Percentiles rank a stretch among this genome's conserved stretches.
phyloP scores from a whole-genome alignment of 352 stramenopile genomes.

The Pythium guiyangense region DNA sequence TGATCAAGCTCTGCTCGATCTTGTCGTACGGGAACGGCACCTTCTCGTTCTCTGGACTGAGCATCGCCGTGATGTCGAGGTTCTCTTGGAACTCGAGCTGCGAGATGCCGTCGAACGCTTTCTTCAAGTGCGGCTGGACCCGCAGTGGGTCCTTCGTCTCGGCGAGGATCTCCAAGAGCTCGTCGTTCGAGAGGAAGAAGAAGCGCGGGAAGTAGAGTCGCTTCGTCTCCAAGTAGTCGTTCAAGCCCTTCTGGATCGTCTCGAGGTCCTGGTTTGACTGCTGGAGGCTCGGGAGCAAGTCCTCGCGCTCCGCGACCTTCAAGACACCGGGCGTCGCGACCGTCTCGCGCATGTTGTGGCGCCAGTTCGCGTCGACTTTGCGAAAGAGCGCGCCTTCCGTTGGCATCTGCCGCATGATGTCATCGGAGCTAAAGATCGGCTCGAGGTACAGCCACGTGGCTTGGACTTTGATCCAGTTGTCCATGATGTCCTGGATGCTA shows the following conservation, averaged over 20 bases:
- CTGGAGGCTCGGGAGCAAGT: conserved; percentile 79
- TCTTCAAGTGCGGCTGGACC: conserved; percentile 94
- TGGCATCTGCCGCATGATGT: conserved; percentile 93
- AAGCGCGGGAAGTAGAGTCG: conserved; percentile 89
- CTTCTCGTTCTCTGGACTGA: conserved; percentile 84
- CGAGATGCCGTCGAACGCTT: conserved; percentile 92
- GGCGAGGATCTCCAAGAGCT: conserved; percentile 90
- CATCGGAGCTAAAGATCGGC: conserved; percentile 91
- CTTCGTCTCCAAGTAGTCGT: conserved; percentile 91
- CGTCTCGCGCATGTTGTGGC: conserved; percentile 86
- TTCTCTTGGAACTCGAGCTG: conserved; percentile 91
- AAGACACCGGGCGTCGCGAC: conserved; percentile 67
- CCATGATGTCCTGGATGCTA: conserved; percentile 90
- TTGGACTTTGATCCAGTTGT: conserved; percentile 94
- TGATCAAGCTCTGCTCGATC: conserved; percentile 88
- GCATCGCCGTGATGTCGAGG: conserved; percentile 90
- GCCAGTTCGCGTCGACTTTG: conserved; percentile 86
- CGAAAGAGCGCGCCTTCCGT: conserved; percentile 84
- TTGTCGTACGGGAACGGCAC: conserved; percentile 87
- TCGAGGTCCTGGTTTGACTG: conserved; percentile 92
- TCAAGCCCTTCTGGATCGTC: conserved; percentile 92
- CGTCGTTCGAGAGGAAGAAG: conserved; percentile 92
- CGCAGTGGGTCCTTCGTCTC: conserved; percentile 91
- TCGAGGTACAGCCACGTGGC: conserved; percentile 92
- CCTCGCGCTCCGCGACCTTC: conserved; percentile 67